Conservation (phyloP, 148 eudicot species). For the Chenopodium suecicum region DNA sequence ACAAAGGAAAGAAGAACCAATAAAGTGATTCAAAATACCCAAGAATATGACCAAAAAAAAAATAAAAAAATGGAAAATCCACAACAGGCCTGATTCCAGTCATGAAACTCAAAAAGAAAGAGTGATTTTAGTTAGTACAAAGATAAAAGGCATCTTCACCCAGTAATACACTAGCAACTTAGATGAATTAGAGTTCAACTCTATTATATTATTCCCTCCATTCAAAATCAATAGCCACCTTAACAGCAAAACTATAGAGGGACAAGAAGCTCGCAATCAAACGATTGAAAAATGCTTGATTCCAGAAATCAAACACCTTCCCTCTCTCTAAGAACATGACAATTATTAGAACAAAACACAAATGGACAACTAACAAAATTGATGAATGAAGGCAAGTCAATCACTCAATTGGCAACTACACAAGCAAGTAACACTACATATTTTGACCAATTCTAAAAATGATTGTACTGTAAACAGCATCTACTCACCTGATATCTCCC, state of each 20-base stretch:
- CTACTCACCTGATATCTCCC: conserved; percentile 71
- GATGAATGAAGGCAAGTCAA: background rate
- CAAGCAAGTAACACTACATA: background rate
- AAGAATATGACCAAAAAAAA: background rate
- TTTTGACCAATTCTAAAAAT: background rate
- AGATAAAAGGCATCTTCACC: background rate
- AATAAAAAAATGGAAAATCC: background rate
- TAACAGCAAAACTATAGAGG: background rate
- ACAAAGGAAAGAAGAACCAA: conserved; percentile 20
- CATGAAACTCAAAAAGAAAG: background rate
- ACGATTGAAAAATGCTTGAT: background rate
- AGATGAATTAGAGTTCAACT: background rate
- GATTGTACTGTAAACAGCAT: conserved; percentile 8
- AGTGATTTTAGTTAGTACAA: background rate
- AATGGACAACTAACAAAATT: background rate
- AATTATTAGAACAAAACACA: background rate
- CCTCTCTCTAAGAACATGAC: no score
- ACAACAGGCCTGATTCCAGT: background rate
- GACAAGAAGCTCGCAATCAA: background rate
- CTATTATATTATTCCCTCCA: background rate
- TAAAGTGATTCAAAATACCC: background rate
- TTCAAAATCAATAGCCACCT: background rate
- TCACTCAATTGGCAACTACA: conserved; percentile 8
- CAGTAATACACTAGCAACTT: background rate
- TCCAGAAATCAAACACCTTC: background rate